Evolutionary conservation across 768 basidiomycete genomes (phyloP).

Genomic region (Mycena galopus): DNA sequence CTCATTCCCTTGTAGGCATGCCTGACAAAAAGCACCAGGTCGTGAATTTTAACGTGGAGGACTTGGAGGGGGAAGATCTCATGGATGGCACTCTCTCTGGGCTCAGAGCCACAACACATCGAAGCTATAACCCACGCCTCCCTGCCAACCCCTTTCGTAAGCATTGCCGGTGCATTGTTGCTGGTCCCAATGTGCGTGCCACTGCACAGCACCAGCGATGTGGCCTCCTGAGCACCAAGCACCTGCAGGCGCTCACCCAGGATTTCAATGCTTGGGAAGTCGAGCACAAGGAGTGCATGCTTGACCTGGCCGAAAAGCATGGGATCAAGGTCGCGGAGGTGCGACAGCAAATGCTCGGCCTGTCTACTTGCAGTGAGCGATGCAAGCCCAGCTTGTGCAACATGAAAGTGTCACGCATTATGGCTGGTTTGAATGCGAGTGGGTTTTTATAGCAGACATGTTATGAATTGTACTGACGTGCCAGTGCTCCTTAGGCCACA

Average conservation of each 20-base stretch:
- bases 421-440: background rate
- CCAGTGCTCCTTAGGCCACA: background rate
- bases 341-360: background rate
- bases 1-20: background rate
- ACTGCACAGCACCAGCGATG: background rate
- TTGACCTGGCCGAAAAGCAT: background rate
- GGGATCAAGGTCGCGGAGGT: background rate
- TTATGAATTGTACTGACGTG: background rate
- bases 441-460: background rate
- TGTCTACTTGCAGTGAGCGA: background rate
- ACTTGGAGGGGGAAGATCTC: background rate
- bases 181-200: background rate
- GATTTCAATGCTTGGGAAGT: background rate
- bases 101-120: background rate
- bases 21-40: background rate
- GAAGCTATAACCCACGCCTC: background rate
- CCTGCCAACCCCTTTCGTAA: background rate
- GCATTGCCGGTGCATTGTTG: background rate
- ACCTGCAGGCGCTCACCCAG: background rate
- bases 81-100: background rate
- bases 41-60: background rate
- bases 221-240: background rate
- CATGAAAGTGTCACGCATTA: background rate
- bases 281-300: background rate
- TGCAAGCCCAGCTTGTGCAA: background rate